phyloP scores from a whole-genome alignment of 768 basidiomycete species.

The Pleurotus sapidus region DNA sequence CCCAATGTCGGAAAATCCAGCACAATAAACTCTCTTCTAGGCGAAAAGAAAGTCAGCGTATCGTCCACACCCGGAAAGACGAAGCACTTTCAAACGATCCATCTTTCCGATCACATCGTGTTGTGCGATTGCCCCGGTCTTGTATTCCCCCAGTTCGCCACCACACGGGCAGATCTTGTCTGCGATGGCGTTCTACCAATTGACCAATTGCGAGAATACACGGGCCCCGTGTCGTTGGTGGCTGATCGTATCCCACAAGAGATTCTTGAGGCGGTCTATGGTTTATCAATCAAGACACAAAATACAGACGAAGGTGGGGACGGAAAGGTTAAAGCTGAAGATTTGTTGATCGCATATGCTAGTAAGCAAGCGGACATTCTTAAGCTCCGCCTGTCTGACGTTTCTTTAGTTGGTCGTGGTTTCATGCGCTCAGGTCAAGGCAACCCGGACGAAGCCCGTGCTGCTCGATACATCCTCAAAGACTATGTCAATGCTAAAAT shows the following conservation, averaged over 20 bases:
- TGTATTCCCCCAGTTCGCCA: conserved; percentile 98
- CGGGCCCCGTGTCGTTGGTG: conserved; percentile 78
- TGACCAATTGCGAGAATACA: conserved; percentile 94
- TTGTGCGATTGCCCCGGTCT: conserved; percentile 98
- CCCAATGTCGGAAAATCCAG: conserved; percentile 99
- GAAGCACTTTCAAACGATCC: conserved; percentile 98
- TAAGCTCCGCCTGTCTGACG: no score
- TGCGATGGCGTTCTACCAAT: conserved; percentile 97
- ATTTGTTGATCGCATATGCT: conserved; percentile 87
- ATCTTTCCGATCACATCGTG: conserved; percentile 81
- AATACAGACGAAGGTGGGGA: conserved; percentile 83
- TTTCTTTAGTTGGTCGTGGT: conserved; percentile 76
- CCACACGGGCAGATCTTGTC: conserved; percentile 92
- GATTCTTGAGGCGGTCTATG: conserved; percentile 89
- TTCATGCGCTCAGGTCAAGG: conserved; percentile 93
- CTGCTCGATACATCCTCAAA: conserved; percentile 90
- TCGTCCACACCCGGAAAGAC: conserved; percentile 98
- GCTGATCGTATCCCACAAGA: conserved; percentile 75
- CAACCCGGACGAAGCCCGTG: conserved; percentile 94
- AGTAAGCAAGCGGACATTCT: conserved; percentile 50
- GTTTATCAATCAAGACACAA: conserved; percentile 66
- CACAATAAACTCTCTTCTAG: conserved; percentile 94
- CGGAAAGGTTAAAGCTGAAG: conserved; percentile 68
- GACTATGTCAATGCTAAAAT: conserved; percentile 97
- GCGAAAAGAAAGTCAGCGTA: conserved; percentile 97